A percentile compares a stretch with the other conserved stretches of the same genome.
Evolutionary conservation across 495 filamentous ascomycete species (phyloP).

Genomic region (Ascobolus immersus): DNA sequence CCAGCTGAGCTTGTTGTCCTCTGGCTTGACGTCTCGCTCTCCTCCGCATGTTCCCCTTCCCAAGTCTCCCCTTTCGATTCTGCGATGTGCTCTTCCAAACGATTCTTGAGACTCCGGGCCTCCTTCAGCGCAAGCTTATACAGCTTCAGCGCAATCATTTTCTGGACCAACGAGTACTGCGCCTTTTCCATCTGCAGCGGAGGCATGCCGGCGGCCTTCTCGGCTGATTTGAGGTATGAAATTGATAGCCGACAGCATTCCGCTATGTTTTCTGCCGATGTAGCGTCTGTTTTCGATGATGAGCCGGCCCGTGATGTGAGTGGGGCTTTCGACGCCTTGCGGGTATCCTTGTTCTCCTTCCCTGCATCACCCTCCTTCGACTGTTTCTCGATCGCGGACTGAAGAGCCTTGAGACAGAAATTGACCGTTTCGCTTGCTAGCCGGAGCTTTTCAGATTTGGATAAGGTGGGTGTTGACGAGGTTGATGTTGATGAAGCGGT

Average conservation of each 20-base stretch:
- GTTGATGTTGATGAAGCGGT: constrained; percentile 2
- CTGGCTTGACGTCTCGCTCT: constrained; percentile 14
- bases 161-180: constrained; percentile 48
- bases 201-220: constrained; percentile 22
- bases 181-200: constrained; percentile 62
- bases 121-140: constrained; percentile 58
- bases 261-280: constrained; percentile 25
- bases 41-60: constrained; percentile 2
- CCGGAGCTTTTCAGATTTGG: too few species aligned
- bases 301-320: constrained; percentile 10
- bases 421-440: too few species aligned
- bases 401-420: constrained; percentile 2
- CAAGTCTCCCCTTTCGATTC: neutral
- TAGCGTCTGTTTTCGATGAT: too few species aligned
- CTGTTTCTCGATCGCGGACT: constrained; percentile 10
- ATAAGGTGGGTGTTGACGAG: too few species aligned
- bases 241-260: constrained; percentile 59
- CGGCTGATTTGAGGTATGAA: constrained; percentile 32
- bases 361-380: too few species aligned
- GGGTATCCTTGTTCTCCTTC: constrained; percentile 6
- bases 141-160: constrained; percentile 43
- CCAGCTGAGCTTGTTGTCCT: constrained; percentile 3
- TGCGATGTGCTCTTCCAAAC: constrained; percentile 23
- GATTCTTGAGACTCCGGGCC: constrained; percentile 38
- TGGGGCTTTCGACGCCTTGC: constrained; percentile 10